Conservation (phyloP, 441 rosid genomes). For the Euphorbia celastroides region DNA sequence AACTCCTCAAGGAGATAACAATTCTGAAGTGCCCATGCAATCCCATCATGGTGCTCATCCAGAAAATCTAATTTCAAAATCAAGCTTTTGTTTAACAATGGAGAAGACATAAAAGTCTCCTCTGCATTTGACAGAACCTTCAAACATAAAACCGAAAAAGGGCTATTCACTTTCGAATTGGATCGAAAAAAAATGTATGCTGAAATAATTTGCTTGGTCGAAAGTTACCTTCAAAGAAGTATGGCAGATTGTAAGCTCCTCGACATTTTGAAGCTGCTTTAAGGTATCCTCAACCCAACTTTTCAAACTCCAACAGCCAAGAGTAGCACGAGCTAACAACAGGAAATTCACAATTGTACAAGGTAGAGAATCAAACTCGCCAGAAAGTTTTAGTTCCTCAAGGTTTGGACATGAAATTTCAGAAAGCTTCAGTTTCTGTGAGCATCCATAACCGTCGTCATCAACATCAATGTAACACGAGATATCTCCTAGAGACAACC, state of each 20-base stretch:
- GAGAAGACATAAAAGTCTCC: no score
- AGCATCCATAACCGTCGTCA: neutral
- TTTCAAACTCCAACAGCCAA: neutral
- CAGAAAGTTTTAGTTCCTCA: neutral
- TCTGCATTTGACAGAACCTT: neutral
- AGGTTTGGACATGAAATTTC: neutral
- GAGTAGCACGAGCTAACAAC: neutral
- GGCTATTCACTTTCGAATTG: slow-evolving; percentile 2
- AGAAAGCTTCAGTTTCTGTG: no score
- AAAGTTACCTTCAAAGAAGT: neutral
- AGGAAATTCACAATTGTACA: neutral
- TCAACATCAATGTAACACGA: neutral
- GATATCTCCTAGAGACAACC: neutral
- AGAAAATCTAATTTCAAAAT: neutral
- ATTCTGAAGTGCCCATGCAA: neutral
- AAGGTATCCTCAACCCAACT: neutral
- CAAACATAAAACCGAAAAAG: neutral
- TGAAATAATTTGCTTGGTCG: slow-evolving; percentile 13
- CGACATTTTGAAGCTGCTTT: neutral
- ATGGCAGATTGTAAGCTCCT: neutral
- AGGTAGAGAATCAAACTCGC: neutral
- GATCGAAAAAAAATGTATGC: neutral
- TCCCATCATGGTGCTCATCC: slow-evolving; percentile 3
- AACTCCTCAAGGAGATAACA: neutral
- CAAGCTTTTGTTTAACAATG: neutral